A percentile compares a stretch with the other conserved stretches of the same genome.
Conservation (phyloP, 2,329 filamentous ascomycete genomes). For the Colletotrichum brevisporum region DNA sequence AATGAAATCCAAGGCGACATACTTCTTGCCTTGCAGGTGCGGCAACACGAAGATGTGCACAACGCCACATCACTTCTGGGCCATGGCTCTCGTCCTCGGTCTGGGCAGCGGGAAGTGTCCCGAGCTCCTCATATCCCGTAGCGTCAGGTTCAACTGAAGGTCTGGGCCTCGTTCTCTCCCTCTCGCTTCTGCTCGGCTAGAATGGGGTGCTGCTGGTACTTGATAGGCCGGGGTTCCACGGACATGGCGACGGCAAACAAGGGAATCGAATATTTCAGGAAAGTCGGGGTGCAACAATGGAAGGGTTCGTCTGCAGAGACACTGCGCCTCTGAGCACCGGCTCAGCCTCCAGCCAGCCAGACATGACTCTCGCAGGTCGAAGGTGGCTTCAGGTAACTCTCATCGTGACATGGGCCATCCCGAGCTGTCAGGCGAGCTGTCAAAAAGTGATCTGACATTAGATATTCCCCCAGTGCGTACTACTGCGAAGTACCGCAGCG, state of each 20-base stretch:
- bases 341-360: constrained; percentile 11
- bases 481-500: constrained; percentile 19
- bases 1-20: too few relatives aligned
- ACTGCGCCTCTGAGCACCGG: constrained; percentile 18
- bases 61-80: constrained; percentile 14
- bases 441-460: not conserved
- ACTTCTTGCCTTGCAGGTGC: too few relatives aligned
- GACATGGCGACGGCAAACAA: constrained; percentile 18
- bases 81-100: not conserved
- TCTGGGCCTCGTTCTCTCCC: constrained; percentile 3
- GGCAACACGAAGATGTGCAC: too few relatives aligned
- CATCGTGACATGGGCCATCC: not conserved
- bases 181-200: constrained; percentile 1
- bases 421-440: constrained; percentile 3
- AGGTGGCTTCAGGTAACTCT: not conserved
- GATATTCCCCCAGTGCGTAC: constrained; percentile 3
- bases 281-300: constrained; percentile 26
- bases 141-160: constrained; percentile 3
- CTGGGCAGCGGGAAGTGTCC: not conserved
- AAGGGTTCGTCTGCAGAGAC: constrained; percentile 23
- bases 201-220: constrained; percentile 3
- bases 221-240: not conserved
- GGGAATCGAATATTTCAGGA: constrained; percentile 23
- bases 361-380: constrained; percentile 26
- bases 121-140: not conserved